Evolutionary conservation across 2,329 filamentous ascomycete species (phyloP), one percentile per base, ranked within the genome.

Genomic region (Alternaria rosae): DNA sequence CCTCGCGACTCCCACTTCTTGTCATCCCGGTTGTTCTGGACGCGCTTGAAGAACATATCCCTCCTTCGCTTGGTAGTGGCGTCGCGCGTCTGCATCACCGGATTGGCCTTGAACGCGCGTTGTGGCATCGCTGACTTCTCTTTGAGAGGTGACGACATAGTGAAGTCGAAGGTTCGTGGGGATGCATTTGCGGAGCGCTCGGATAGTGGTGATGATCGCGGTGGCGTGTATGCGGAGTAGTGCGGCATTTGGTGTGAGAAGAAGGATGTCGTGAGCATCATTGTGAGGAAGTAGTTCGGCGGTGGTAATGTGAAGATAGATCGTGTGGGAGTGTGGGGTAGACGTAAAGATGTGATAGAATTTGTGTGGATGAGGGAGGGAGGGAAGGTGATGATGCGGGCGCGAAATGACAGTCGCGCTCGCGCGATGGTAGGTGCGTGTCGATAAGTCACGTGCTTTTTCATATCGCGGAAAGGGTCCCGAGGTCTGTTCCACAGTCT

Each of bases 1-100:
- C 82, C 80, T 28, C 83, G 72, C 15, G 70, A 69, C 61, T 81
- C 79, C 79, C 81, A 85, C 50, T 79, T 77, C 71, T 75, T 76
- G 6, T 85, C 82, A 5, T 85, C 83, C 43, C 83, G 72, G 3
- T 73, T 73, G 43, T 79, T 79, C 53, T 80, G 74, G 11, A 85
- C 81, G 55, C 81, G 91, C 73, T 88, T 87, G 61, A 94, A 80
- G 70, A 94, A 94, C 58, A 91, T 81, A 30, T 86, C 86, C 48
- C 91, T 83, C 59, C 92, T 82, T 56, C 85, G 83, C 73, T 92
- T 89, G 57, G 88, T 87, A 1, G 84, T 83, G 17, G 87, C 87
- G 73, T 93, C 81, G 53, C 87, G 84, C 62, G 81, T 85, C 66
- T 86, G 85, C 17, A 89, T 79, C 7, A 91, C 70, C 0, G 89